These are phyloP conservation scores for Neofusicoccum sp. DNA, from an alignment of 2,329 filamentous ascomycete species.

Conservation along the genomic window DNA sequence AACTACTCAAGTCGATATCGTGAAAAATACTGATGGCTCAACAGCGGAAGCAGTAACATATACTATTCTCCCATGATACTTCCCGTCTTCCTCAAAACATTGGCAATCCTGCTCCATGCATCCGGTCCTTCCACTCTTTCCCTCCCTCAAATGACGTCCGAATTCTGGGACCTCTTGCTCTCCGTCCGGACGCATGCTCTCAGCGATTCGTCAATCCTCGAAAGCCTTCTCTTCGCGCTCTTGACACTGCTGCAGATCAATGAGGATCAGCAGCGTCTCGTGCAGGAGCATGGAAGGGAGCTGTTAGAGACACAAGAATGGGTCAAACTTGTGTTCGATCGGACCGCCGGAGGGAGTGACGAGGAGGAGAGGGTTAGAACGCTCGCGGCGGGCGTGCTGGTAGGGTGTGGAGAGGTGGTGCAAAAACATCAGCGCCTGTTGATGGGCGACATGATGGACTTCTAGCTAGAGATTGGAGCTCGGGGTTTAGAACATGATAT, in stretches of 20 bases:
- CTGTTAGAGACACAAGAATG: constrained; percentile 85
- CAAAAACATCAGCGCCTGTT: constrained; percentile 76
- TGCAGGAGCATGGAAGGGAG: constrained; percentile 70
- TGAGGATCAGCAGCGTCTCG: constrained; percentile 67
- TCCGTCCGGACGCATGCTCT: constrained; percentile 51
- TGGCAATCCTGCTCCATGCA: constrained; percentile 78
- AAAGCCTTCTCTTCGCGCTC: constrained; percentile 74
- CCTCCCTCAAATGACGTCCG: constrained; percentile 75
- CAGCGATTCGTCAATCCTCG: constrained; percentile 64
- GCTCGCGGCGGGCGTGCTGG: constrained; percentile 71
- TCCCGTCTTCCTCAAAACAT: constrained; percentile 77
- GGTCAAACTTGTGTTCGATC: constrained; percentile 73
- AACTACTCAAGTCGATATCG: constrained; percentile 19
- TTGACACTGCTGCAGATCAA: constrained; percentile 82
- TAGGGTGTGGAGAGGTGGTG: constrained; percentile 76
- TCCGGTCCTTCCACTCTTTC: constrained; percentile 75
- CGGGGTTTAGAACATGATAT: too few species aligned
- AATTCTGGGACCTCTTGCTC: constrained; percentile 82
- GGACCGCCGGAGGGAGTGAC: constrained; percentile 42
- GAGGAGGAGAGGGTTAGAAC: constrained; percentile 75
- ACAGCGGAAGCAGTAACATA: constrained; percentile 41
- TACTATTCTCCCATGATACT: constrained; percentile 75
- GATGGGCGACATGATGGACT: constrained; percentile 63
- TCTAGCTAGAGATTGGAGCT: not conserved
- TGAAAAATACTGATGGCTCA: not conserved